Evolutionary conservation across 2,329 filamentous ascomycete species (phyloP), one percentile per base, ranked within the genome.

Genomic region (Beauveria caledonica): DNA sequence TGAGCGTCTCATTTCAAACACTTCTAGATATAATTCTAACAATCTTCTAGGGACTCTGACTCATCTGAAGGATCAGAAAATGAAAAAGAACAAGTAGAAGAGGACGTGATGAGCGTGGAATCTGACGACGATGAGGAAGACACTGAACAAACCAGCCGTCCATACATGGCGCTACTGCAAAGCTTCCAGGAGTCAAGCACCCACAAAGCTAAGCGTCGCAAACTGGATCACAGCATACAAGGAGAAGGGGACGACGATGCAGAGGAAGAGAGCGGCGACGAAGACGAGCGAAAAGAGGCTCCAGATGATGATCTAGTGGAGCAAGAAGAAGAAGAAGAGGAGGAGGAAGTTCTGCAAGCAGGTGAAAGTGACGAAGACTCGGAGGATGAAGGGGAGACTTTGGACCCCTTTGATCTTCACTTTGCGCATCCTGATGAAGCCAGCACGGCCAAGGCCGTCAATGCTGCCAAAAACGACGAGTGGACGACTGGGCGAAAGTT

Each of bases 331-430:
- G 72, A 77, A 11, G 80, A 83, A 48, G 78, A 79, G 49, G 33
- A 13, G 0, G 29, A 76, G 1, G 75, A 76, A 19, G 33, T 49
- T 1, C 8, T 60, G 1, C 71, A 72, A 4, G 70, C 36, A 10
- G 71, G 71, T 17, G 45, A 63, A 60, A 42, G 44, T 44, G 65
- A 73, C 15, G 72, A 70, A 0, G 72, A 76, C 10, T 80, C 80
- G 21, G 77, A 79, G 53, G 80, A 83, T 48, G 78, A 81, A 15
- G 78, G 80, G 52, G 78, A 84, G 64, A 71, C 76, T 29, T 74
- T 73, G 1, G 89, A 96, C 71, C 88, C 90, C 0, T 97, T 95
- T 68, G 88, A 94, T 64, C 75, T 78, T 8, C 93, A 97, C 73
- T 96, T 95, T 70, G 83, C 85, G 39, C 79, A 79, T 46, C 84